These are phyloP conservation scores for Brassica napus DNA, from an alignment of 345 rosid species.

Conservation along the genomic window DNA sequence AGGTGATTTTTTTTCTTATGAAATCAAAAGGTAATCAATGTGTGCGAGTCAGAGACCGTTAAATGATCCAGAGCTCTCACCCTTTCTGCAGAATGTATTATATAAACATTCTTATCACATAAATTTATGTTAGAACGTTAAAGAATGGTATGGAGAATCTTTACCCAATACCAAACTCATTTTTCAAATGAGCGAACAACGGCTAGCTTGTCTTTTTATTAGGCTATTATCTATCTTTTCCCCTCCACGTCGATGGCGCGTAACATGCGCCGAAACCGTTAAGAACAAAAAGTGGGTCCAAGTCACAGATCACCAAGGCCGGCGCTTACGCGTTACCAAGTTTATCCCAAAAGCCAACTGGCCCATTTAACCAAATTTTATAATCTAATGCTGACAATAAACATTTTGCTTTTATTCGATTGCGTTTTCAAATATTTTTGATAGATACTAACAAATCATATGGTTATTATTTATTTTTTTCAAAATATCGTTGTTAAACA, in stretches of 20 bases:
- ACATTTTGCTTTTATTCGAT: conserved; percentile 20
- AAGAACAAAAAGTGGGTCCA: conserved; percentile 42
- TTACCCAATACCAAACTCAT: neutral
- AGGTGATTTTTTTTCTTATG: neutral
- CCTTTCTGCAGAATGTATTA: neutral
- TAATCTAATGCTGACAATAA: conserved; percentile 11
- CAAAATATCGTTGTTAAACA: too few species aligned
- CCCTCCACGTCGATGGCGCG: conserved; percentile 15
- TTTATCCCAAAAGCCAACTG: conserved; percentile 46
- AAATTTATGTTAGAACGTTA: neutral
- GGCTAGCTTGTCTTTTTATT: conserved; percentile 28
- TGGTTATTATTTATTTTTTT: neutral
- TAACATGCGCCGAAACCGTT: conserved; percentile 46
- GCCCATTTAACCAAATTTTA: conserved; percentile 9
- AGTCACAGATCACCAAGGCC: conserved; percentile 52
- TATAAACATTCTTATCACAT: neutral
- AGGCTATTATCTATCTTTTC: neutral
- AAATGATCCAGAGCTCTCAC: neutral
- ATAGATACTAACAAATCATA: conserved; percentile 37
- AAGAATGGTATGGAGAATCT: neutral
- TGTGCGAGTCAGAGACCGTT: neutral
- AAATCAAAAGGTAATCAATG: neutral
- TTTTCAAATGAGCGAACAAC: conserved; percentile 24
- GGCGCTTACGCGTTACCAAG: conserved; percentile 54
- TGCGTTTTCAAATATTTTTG: conserved; percentile 17